Base-by-base conservation (phyloP, 225 moss, liverwort and hornwort species). In the Sphagnum contortum region DNA sequence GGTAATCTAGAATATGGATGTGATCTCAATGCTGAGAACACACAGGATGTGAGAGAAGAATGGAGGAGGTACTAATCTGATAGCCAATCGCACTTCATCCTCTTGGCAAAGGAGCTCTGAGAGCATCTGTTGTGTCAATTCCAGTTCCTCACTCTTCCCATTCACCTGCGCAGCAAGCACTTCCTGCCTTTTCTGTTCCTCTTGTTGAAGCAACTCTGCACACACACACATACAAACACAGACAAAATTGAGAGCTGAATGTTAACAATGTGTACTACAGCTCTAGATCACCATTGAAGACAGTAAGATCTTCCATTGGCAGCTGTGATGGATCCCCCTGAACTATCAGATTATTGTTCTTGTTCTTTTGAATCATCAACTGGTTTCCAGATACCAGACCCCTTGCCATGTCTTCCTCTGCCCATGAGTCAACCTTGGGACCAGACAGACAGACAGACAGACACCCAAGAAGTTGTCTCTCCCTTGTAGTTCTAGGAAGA, bases 171-270 rank as follows among this genome's bases (percentile, higher is more conserved):
- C 73, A 3, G 79, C 79, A 67, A 64, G 60, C 47, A 79, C 51
- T 47, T 78, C 67, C 9, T 63, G 70, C 75, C 78, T 68, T 68
- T 82, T 75, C 72, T 76, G 70, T 5, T 70, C 71, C 63, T 73
- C 78, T 29, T 29, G 29, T 29, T 29, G 29, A 29, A 29, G 29
- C 29, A 29, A 29, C 29, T 29, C 29, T 29, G 29, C 29, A 29
- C 68, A 82, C 72, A 63, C 73, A 75, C n/a, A 75, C 82, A 52
- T 75, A 75, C 70, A 78, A 57, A 71, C 73, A 78, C 75, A 65
- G 62, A 70, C 47, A 57, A 61, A 55, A n/a, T 49, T 52, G 6
- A 45, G 65, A 44, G 52, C 12, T 5, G 47, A 63, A 11, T 45
- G 45, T 5, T 45, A 61, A 3, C 45, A 6, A n/a, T 10, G 45